Evolutionary conservation across 345 rosid species (phyloP).

Genomic region (Boechera retrofracta): DNA sequence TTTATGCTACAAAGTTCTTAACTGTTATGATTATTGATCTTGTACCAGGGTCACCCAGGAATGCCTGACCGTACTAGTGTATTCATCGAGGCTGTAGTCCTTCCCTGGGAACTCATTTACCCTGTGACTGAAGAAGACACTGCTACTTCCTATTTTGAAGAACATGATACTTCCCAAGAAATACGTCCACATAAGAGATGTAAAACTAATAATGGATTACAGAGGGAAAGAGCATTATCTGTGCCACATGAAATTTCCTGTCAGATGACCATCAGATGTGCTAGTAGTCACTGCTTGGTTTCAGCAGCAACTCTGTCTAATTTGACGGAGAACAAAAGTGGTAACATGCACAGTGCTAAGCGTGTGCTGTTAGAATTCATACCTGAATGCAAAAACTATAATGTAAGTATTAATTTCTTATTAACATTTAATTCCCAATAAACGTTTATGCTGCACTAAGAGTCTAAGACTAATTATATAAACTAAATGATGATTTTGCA

Average conservation of each 20-base stretch:
- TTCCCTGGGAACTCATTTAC: slow-evolving; percentile 79
- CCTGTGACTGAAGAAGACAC: slow-evolving; percentile 51
- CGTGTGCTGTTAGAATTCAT: slow-evolving; percentile 71
- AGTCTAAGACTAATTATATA: slow-evolving; percentile 3
- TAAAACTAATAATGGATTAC: slow-evolving; percentile 46
- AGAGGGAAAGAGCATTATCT: slow-evolving; percentile 27
- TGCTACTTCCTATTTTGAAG: slow-evolving; percentile 35
- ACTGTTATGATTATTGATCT: slow-evolving; percentile 34
- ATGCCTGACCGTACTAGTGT: slow-evolving; percentile 46
- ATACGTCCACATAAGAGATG: slow-evolving; percentile 57
- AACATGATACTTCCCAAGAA: slow-evolving; percentile 38
- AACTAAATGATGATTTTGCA: slow-evolving; percentile 16
- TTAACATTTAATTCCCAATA: not conserved
- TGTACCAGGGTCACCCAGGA: slow-evolving; percentile 56
- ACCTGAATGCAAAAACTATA: slow-evolving; percentile 40
- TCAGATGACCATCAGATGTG: slow-evolving; percentile 54
- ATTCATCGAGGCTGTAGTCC: slow-evolving; percentile 70
- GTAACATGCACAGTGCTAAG: slow-evolving; percentile 45
- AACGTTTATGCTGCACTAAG: slow-evolving; percentile 1
- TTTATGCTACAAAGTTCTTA: slow-evolving; percentile 15
- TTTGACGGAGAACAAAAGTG: slow-evolving; percentile 43
- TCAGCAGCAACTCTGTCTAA: slow-evolving; percentile 54
- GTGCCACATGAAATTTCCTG: slow-evolving; percentile 53
- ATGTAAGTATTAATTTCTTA: slow-evolving; percentile 36
- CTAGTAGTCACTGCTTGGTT: slow-evolving; percentile 33